Evolutionary conservation across 2,329 filamentous ascomycete genomes (phyloP), one percentile per base, ranked within the genome.

Genomic region (Cladophialophora bantiana): DNA sequence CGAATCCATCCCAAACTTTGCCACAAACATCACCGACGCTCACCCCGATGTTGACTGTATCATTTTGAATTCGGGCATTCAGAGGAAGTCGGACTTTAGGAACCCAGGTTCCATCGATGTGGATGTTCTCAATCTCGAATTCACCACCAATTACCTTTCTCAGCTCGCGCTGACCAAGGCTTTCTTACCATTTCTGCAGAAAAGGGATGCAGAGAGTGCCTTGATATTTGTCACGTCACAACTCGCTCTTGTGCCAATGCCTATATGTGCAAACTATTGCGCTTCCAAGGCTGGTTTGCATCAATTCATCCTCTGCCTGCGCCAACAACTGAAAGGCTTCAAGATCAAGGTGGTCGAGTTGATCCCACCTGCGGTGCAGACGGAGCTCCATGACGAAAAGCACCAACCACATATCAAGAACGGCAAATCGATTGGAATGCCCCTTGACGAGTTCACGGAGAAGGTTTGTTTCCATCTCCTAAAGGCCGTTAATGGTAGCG

Each of bases 201-300:
- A 79, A 64, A 78, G 82, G 62, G 70, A 78, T 1, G 77, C 75
- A 4, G 36, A 42, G 15, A 81, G 81, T 0, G 77, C 78, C 0
- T 82, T 75, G 75, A 82, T 63, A 78, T 83, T 75, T 75, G 85
- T 83, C 0, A 83, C 83, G 0, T 85, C 84, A 0, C 80, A 80
- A 2, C 77, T 86, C 36, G 84, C 81, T 0, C 73, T 86, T 1
- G 76, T 85, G 3, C 85, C 85, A 0, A 77, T 83, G 36, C 71
- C 80, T 7, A 77, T 79, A 18, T 82, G 80, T 31, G 77, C 80
- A 0, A 85, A 85, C 72, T 87, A 87, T 75, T 84, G 82, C 67
- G 84, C 85, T 1, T 80, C 81, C 42, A 87, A 87, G 74, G 85
- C 85, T 0, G 85, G 84, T 0, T 73, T 86, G 56, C 84, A 86